A percentile compares a stretch with the other conserved stretches of the same genome.
Evolutionary conservation across 805 yeast genomes (phyloP).

Genomic region (Kazachstania psychrophila): DNA sequence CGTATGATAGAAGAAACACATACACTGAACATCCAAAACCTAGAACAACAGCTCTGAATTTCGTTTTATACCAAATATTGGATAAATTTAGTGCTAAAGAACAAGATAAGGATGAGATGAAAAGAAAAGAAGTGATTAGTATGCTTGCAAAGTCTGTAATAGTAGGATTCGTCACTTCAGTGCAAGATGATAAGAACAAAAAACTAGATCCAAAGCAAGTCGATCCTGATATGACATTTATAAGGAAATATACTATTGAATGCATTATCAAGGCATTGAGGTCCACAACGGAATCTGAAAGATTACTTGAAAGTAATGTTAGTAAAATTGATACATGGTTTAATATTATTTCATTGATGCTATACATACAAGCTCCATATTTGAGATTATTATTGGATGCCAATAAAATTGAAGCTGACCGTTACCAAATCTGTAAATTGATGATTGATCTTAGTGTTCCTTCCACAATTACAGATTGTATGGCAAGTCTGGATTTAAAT

Average conservation of each 20-base stretch:
- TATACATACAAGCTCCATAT: constrained; percentile 25
- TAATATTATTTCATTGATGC: constrained; percentile 22
- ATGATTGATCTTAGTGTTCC: constrained; percentile 63
- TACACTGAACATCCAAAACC: constrained; percentile 46
- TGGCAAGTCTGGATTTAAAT: constrained; percentile 64
- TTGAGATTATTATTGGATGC: constrained; percentile 38
- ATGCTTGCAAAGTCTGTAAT: constrained; percentile 54
- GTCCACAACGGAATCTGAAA: constrained; percentile 34
- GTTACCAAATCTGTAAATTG: constrained; percentile 52
- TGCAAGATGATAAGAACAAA: constrained; percentile 36
- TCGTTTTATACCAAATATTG: constrained; percentile 65
- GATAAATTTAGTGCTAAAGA: constrained; percentile 39
- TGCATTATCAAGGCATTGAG: constrained; percentile 51
- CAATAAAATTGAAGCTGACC: constrained; percentile 46
- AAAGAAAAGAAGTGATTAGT: constrained; percentile 50
- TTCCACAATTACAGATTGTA: constrained; percentile 43
- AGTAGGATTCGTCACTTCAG: constrained; percentile 52
- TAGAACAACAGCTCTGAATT: constrained; percentile 65
- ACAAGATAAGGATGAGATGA: constrained; percentile 27
- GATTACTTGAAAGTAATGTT: constrained; percentile 19
- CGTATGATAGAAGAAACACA: constrained; percentile 54
- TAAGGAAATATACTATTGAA: constrained; percentile 67
- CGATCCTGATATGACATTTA: constrained; percentile 62
- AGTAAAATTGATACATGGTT: constrained; percentile 27
- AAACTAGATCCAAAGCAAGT: constrained; percentile 40